These are phyloP conservation scores for Apiospora phragmitis DNA, from an alignment of 2,329 filamentous ascomycete genomes.

Conservation along the genomic window DNA sequence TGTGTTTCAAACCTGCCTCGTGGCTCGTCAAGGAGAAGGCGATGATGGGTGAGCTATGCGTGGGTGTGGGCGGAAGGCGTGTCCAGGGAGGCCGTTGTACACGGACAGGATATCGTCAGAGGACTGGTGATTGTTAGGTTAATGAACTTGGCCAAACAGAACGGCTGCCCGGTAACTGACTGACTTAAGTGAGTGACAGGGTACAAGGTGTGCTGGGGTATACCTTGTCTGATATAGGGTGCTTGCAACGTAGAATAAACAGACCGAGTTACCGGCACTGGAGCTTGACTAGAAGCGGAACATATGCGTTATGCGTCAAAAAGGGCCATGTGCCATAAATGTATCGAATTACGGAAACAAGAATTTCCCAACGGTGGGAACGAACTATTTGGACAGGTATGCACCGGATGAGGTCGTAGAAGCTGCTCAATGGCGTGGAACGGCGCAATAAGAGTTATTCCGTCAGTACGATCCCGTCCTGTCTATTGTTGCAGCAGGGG, in stretches of 20 bases:
- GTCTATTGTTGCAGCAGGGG: background rate
- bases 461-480: background rate
- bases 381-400: no score
- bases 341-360: slow-evolving; percentile 1
- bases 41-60: background rate
- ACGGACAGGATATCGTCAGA: background rate
- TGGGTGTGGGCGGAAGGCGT: background rate
- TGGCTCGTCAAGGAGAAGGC: background rate
- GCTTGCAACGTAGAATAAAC: slow-evolving; percentile 1
- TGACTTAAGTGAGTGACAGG: background rate
- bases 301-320: slow-evolving; percentile 7
- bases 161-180: slow-evolving; percentile 3
- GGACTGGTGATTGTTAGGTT: slow-evolving; percentile 1
- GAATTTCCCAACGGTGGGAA: slow-evolving; percentile 5
- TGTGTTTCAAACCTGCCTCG: background rate
- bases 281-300: background rate
- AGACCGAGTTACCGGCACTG: slow-evolving; percentile 7
- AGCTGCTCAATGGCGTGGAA: background rate
- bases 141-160: background rate
- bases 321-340: background rate
- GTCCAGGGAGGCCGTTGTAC: background rate
- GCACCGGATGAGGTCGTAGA: background rate
- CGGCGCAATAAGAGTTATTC: slow-evolving; percentile 11
- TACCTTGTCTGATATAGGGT: slow-evolving; percentile 5
- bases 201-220: slow-evolving; percentile 2